Base-by-base conservation (phyloP, 768 basidiomycete genomes). In the Tulasnella sp. region DNA sequence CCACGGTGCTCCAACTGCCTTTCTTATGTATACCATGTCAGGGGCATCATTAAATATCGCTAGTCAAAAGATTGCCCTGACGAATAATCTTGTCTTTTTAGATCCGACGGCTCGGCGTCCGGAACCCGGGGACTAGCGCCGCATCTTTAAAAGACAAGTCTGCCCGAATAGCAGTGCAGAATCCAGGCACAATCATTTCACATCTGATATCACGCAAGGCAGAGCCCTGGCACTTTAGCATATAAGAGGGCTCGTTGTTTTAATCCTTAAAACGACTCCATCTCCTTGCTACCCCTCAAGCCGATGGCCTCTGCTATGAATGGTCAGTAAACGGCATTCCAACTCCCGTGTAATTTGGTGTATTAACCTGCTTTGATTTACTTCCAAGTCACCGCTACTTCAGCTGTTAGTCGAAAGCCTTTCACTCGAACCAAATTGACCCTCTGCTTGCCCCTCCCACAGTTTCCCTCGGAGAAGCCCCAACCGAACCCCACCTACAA, bases 391-490 rank as follows among this genome's bases (percentile, higher is more conserved):
- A 31, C 3, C 64, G 64, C 28, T 69, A 69, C 64, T 69, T 31
- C 34, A 28, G 22, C 28, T 69, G 64, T 69, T 16, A 34, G 64
- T 69, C 31, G 28, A 34, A 12, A 37, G 8, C 28, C n/a, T 14
- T 28, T 28, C 31, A 22, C 4, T 8, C 9, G 64, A 34, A 6
- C 64, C 64, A 28, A 34, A 8, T 69, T 69, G 34, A 28, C n/a
- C 6, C 1, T 2, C 11, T 16, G 1, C 28, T 12, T 11, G 22
- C 24, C 6, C 50, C n/a, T 31, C 18, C 34, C 28, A 5, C 34
- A 69, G 64, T 69, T 69, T 37, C 64, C 64, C 14, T 69, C 64
- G 12, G 64, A 37, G 34, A 69, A 69, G 34, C 64, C 64, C 34
- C 64, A 69, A 69, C 64, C 64, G 3, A 31, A 22, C 18, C 64